Percentiles rank a stretch among this genome's conserved stretches.
Evolutionary conservation across 768 basidiomycete genomes (phyloP).

Genomic region (Rhodotorula kratochvilovae): DNA sequence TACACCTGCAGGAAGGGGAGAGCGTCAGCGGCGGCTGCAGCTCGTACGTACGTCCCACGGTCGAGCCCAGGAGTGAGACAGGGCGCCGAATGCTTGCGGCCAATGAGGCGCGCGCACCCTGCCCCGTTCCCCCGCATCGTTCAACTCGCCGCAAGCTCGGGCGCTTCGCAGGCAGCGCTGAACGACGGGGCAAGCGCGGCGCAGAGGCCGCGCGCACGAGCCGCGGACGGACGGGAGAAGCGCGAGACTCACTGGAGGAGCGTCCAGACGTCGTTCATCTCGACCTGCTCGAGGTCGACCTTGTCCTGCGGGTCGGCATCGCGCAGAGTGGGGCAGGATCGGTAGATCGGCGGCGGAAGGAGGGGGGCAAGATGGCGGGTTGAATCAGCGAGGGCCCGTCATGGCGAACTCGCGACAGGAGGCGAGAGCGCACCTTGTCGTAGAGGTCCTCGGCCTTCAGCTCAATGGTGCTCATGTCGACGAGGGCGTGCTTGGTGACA

Average conservation of each 20-base stretch:
- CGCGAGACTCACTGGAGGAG: constrained; percentile 62
- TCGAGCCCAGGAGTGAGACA: not conserved
- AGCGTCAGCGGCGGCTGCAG: not conserved
- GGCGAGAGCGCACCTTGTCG: constrained; percentile 20
- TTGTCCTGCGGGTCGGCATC: constrained; percentile 58
- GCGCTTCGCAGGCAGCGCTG: too few relatives aligned
- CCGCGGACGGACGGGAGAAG: not conserved
- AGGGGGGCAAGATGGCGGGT: not conserved
- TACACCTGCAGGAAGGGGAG: constrained; percentile 52
- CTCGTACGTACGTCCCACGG: not conserved
- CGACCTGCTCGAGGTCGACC: constrained; percentile 95
- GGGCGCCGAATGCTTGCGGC: not conserved
- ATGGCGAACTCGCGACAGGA: too few relatives aligned
- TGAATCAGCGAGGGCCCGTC: not conserved
- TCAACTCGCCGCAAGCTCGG: not conserved
- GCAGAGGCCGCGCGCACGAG: not conserved
- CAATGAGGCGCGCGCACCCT: not conserved
- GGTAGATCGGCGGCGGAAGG: not conserved
- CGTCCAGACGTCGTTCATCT: constrained; percentile 93
- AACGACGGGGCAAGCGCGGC: too few relatives aligned
- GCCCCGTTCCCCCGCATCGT: not conserved
- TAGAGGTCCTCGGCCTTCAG: constrained; percentile 79
- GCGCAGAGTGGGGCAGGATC: not conserved
- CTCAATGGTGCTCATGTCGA: constrained; percentile 85
- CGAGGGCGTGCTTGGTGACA: constrained; percentile 58